Base-by-base conservation (phyloP, 129 eudicot species). In the Solidago caesia region DNA sequence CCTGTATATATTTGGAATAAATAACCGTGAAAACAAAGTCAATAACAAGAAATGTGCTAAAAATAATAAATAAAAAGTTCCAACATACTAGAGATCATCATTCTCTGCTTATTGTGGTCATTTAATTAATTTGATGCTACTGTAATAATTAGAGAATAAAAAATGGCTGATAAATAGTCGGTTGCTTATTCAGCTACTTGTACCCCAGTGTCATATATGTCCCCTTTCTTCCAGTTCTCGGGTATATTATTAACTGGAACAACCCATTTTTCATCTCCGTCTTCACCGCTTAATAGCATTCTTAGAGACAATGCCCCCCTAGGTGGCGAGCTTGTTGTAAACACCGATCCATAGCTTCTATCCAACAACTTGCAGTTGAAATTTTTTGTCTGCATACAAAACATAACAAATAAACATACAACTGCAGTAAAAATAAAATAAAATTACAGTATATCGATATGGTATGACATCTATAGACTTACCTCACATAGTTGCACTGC, bases 401-500 rank as follows among this genome's bases (percentile, higher is more conserved):
- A 73, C 39, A 75, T 26, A 51, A 47, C 65, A 52, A 9, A 26
- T 3, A 25, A 64, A 65, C 49, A 74, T 60, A 55, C 6, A 7
- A 29, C 51, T 29, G 52, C 33, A 7, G 60, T 62, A 44, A 74
- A 0, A 45, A 49, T 8, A 26, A 75, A 26, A 10, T 43, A 26
- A 10, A 68, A 26, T 0, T 21, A 21, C 21, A 21, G 21, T 2
- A 15, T 10, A 21, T 51, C 2, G 6, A 48, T 70, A 48, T 71
- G 51, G 51, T 21, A 16, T 72, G 41, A 26, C 46, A 44, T 73
- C 11, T 13, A 41, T 13, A 56, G 15, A 13, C 27, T 68, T 80
- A 88, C 96, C 96, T 90, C 91, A 67, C 94, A 90, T 67, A 92
- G 86, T 70, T 89, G 91, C 75, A 92, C 97, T 7, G 96, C 94